Base-by-base conservation (phyloP, 2,329 filamentous ascomycete species). In the Aspergillus fumigatus region DNA sequence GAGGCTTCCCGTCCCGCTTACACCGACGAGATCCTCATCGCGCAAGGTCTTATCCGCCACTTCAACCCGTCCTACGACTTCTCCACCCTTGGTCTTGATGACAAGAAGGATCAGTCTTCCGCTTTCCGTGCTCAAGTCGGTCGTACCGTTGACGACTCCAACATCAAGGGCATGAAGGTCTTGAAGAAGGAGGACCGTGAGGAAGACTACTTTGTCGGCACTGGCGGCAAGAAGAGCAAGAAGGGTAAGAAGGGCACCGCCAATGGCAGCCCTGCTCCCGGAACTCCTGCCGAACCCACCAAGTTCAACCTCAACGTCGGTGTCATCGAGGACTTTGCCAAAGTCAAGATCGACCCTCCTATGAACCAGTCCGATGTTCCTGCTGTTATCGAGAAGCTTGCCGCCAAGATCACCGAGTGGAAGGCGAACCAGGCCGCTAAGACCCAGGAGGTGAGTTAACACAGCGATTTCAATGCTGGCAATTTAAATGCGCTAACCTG, bases 381-480 rank as follows among this genome's bases (percentile, higher is more conserved):
- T 26, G 80, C 80, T 58, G 85, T 89, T 14, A 79, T 90, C 49
- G 92, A 97, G 80, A 93, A 96, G 81, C 84, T 97, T 68, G 92
- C 93, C 78, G 89, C 86, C 70, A 97, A 97, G 84, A 82, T 97
- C 52, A 86, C 86, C 29, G 82, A 88, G 76, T 99, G 93, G 92
- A 96, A 96, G 82, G 80, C 84, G 52, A 89, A 96, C 77, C 94
- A 97, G 80, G 85, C 88, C 56, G 82, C 84, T 62, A 91, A 97
- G 82, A 99, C 94, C 21, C 85, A 94, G 73, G 88, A 90, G 79
- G 94, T 96, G 79, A 81, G 88, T 78, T 63, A 38, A 41, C 23
- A 10, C 3, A 32, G 5, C 17, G 14, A 40, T 35, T 40, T n/a
- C n/a, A n/a, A n/a, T 49, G n/a, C 17, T 4, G 45, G 45, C 4